phyloP scores from a whole-genome alignment of 257 asterid species.

The Solanum pinnatisectum region DNA sequence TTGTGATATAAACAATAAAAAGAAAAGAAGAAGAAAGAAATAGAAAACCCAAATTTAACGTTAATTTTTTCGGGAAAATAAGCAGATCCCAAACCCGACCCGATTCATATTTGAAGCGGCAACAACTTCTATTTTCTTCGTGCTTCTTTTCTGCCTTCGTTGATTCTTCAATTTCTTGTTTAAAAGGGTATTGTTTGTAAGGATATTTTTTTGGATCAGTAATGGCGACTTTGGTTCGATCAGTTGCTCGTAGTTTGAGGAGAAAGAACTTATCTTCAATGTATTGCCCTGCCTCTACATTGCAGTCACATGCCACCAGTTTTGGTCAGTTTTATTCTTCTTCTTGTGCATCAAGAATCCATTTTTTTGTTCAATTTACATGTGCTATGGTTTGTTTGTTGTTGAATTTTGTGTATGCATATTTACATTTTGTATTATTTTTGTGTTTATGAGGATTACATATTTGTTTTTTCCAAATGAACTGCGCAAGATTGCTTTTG shows the following conservation, averaged over 20 bases:
- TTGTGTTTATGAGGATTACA: neutral
- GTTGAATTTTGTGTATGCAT: neutral
- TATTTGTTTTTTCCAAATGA: neutral
- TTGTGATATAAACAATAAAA: neutral
- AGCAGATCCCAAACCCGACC: neutral
- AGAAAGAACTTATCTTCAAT: conserved; percentile 23
- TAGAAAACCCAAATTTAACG: neutral
- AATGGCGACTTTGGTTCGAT: conserved; percentile 52
- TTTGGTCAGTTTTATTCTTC: conserved; percentile 40
- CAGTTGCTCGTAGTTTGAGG: conserved; percentile 43
- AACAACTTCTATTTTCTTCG: neutral
- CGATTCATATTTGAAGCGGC: neutral
- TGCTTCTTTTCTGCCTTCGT: neutral
- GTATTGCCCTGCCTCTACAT: conserved; percentile 23
- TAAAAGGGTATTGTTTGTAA: neutral
- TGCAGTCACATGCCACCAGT: conserved; percentile 87
- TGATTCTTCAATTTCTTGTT: neutral
- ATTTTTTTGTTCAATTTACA: neutral
- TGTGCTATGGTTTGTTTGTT: neutral
- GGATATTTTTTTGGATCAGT: neutral
- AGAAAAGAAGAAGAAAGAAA: no score
- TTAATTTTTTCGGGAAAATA: neutral
- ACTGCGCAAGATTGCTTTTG: neutral
- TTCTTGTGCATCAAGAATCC: neutral
- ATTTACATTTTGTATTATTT: neutral